A percentile compares a stretch with the other conserved stretches of the same genome.
Evolutionary conservation across 192 early-diverging fungal genomes (phyloP).

Genomic region (Martensiomyces pterosporus): DNA sequence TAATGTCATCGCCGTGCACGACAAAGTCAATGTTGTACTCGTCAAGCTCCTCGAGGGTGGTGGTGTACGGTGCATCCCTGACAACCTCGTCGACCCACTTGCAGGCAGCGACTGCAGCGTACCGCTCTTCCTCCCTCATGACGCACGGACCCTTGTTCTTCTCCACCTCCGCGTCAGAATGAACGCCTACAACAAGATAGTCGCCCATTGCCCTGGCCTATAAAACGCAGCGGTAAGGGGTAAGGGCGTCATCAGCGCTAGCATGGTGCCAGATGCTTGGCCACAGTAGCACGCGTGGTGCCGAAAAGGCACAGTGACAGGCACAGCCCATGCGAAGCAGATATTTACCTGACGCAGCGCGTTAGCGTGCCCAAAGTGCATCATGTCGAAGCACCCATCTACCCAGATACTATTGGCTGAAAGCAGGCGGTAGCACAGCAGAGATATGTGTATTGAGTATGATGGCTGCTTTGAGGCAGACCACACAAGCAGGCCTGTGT

Average conservation of each 20-base stretch:
- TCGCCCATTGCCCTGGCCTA: slow-evolving; percentile 95
- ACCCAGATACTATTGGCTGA: slow-evolving; percentile 76
- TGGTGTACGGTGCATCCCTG: slow-evolving; percentile 87
- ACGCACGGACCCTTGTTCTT: slow-evolving; percentile 96
- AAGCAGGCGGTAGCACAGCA: too few species aligned
- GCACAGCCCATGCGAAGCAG: too few species aligned
- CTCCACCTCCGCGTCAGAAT: slow-evolving; percentile 90
- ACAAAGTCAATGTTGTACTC: slow-evolving; percentile 89
- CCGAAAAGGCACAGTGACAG: too few species aligned
- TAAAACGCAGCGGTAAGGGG: too few species aligned
- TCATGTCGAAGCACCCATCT: slow-evolving; percentile 96
- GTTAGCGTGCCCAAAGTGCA: slow-evolving; percentile 97
- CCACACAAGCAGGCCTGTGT: background rate
- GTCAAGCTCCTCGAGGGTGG: slow-evolving; percentile 80
- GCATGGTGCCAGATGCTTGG: too few species aligned
- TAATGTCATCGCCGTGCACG: slow-evolving; percentile 97
- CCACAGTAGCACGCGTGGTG: too few species aligned
- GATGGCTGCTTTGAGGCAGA: background rate
- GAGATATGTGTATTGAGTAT: too few species aligned
- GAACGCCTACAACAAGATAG: slow-evolving; percentile 91
- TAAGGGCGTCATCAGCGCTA: too few species aligned
- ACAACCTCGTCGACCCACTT: slow-evolving; percentile 97
- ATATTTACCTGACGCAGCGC: slow-evolving; percentile 81
- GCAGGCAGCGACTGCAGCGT: slow-evolving; percentile 92
- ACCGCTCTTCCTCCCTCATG: slow-evolving; percentile 94